phyloP scores from a whole-genome alignment of 495 filamentous ascomycete genomes.

The Friedmanniomyces simplex region DNA sequence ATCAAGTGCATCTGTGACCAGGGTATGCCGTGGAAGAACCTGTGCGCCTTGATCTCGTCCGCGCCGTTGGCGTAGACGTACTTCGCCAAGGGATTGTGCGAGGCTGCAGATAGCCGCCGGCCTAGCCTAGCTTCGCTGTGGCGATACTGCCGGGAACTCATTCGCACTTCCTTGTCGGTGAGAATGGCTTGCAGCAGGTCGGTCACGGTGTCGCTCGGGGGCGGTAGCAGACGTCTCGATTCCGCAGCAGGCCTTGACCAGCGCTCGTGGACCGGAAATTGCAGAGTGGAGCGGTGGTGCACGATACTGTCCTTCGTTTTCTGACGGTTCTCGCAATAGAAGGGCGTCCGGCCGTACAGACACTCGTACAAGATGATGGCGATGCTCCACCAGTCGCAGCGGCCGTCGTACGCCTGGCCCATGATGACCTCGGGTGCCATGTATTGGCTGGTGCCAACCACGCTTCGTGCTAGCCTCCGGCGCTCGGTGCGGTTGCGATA shows the following conservation, averaged over 20 bases:
- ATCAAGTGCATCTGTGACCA: constrained; percentile 44
- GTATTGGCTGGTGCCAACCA: constrained; percentile 95
- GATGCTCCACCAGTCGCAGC: constrained; percentile 96
- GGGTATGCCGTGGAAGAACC: constrained; percentile 33
- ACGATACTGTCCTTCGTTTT: constrained; percentile 30
- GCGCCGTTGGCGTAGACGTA: constrained; percentile 58
- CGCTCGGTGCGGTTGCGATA: constrained; percentile 71
- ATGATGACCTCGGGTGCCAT: constrained; percentile 91
- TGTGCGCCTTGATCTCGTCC: constrained; percentile 37
- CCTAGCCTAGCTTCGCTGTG: constrained; percentile 45
- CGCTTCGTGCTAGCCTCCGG: constrained; percentile 63
- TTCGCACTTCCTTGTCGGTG: constrained; percentile 61
- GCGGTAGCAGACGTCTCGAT: constrained; percentile 42
- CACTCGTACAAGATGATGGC: constrained; percentile 92
- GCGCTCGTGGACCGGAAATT: constrained; percentile 46
- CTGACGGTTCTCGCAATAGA: constrained; percentile 71
- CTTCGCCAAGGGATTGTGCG: constrained; percentile 28
- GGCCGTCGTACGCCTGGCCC: constrained; percentile 74
- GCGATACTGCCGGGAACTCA: constrained; percentile 62
- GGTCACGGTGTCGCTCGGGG: constrained; percentile 45
- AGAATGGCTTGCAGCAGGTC: constrained; percentile 69
- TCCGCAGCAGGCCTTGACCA: constrained; percentile 32
- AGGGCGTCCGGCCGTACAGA: constrained; percentile 82
- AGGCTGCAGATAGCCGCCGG: constrained; percentile 14
- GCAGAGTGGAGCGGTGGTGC: constrained; percentile 39